Conservation (phyloP, 2,329 filamentous ascomycete genomes). For the Monilinia laxa region DNA sequence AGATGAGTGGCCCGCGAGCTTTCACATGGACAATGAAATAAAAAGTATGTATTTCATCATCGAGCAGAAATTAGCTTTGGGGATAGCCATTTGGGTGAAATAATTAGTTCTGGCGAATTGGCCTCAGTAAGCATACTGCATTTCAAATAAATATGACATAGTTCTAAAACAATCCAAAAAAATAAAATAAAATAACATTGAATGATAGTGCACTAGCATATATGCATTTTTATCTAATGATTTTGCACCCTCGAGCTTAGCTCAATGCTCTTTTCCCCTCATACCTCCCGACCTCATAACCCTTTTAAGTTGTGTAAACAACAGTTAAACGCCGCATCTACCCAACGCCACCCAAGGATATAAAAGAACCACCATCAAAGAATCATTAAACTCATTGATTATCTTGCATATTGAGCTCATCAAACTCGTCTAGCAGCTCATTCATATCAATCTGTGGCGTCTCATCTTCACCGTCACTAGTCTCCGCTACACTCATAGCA, state of each 20-base stretch:
- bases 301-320: conserved; percentile 16
- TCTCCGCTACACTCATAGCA: conserved; percentile 68
- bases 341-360: conserved; percentile 22
- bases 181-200: neutral
- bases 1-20: neutral
- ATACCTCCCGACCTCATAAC: conserved; percentile 8
- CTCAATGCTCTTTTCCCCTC: neutral
- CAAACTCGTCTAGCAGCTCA: conserved; percentile 87
- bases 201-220: conserved; percentile 1
- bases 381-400: conserved; percentile 22
- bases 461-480: conserved; percentile 60
- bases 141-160: neutral
- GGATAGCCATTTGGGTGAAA: neutral
- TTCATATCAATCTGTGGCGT: conserved; percentile 73
- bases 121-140: neutral
- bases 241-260: conserved; percentile 9
- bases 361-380: conserved; percentile 19
- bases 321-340: conserved; percentile 17
- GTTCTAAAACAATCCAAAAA: neutral
- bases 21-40: neutral
- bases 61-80: neutral
- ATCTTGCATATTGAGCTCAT: conserved; percentile 69
- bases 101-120: too few relatives aligned
- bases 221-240: neutral
- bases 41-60: neutral